Evolutionary conservation across 2,329 filamentous ascomycete genomes (phyloP), one percentile per base, ranked within the genome.

Genomic region (Pseudomassariella vexata): DNA sequence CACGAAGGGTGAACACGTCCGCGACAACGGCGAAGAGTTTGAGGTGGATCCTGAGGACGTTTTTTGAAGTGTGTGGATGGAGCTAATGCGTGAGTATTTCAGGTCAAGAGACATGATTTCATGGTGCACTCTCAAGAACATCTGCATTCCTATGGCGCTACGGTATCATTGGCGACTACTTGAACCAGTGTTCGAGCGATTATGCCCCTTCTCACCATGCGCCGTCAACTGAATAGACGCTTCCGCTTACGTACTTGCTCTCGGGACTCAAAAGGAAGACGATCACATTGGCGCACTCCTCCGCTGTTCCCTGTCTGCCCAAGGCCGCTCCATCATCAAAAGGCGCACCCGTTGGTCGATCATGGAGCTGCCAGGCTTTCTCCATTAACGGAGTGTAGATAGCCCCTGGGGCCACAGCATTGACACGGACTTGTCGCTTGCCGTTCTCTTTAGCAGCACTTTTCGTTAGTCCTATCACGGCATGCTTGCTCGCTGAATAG

Each of bases 41-140:
- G 71, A 75, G 46, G 88, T 98, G 17, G 67, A 74, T 29, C 86
- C 89, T 2, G 79, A 85, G 39, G 86, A 95, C 62, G 89, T 98
- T 32, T 95, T 85, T 80, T 89, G 57, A 68, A 29, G n/a, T n/a
- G n/a, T n/a, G 25, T 24, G 20, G 27, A 23, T 16, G 29, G 10
- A 8, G 20, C 17, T 31, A 11, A n/a, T n/a, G 22, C 20, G 10
- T 16, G 29, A n/a, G n/a, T n/a, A n/a, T n/a, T n/a, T n/a, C n/a
- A n/a, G n/a, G n/a, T n/a, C n/a, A n/a, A n/a, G n/a, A n/a, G n/a
- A n/a, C n/a, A n/a, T n/a, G n/a, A n/a, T n/a, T n/a, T n/a, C n/a
- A n/a, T n/a, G n/a, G n/a, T n/a, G n/a, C n/a, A n/a, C n/a, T n/a
- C n/a, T n/a, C n/a, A n/a, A n/a, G n/a, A n/a, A n/a, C n/a, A n/a